phyloP scores from a whole-genome alignment of 148 eudicot genomes.

The Suaeda aralocaspica region DNA sequence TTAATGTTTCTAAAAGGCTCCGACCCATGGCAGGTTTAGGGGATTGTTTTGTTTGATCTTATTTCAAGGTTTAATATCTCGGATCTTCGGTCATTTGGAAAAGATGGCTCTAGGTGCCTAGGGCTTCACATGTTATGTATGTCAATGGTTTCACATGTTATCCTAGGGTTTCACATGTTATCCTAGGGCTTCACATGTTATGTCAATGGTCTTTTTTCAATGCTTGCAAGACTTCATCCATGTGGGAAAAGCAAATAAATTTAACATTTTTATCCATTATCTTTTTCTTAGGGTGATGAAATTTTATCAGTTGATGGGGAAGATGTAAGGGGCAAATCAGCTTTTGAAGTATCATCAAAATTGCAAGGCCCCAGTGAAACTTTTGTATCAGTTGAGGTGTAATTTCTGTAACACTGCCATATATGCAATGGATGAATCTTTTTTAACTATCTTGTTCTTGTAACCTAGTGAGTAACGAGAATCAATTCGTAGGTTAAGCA shows the following conservation, averaged over 20 bases:
- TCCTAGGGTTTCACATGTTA: not conserved
- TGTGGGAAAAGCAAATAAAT: not conserved
- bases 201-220: not conserved
- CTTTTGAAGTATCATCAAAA: slow-evolving; percentile 85
- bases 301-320: slow-evolving; percentile 73
- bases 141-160: not conserved
- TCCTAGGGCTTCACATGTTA: not conserved
- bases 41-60: too few relatives aligned
- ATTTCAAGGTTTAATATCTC: not conserved
- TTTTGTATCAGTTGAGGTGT: slow-evolving; percentile 70
- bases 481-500: slow-evolving; percentile 67
- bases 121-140: not conserved
- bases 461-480: not conserved
- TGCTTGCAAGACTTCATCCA: not conserved
- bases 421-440: not conserved
- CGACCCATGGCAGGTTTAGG: too few relatives aligned
- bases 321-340: slow-evolving; percentile 79
- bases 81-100: not conserved
- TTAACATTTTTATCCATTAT: not conserved
- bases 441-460: not conserved
- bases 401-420: not conserved
- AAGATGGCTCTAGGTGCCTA: not conserved
- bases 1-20: too few relatives aligned
- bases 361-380: slow-evolving; percentile 93
- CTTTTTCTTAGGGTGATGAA: slow-evolving; percentile 72